Evolutionary conservation across 208 protist species (phyloP).

Genomic region (Crithidia brevicula): DNA sequence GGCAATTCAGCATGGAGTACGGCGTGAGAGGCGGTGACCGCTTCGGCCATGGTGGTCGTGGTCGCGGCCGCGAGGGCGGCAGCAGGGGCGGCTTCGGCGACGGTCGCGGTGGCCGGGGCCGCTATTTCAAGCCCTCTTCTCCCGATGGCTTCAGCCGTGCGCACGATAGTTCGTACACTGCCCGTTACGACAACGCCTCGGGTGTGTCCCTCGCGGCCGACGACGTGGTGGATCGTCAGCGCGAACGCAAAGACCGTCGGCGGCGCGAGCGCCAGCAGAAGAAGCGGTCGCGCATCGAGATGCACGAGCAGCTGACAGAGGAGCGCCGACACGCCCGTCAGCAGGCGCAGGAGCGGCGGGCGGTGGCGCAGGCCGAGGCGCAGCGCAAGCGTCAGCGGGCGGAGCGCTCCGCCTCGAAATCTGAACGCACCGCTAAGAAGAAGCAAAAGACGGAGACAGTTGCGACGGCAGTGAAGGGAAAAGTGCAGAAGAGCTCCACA

Average conservation of each 20-base stretch:
- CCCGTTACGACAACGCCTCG: conserved; percentile 30
- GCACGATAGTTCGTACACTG: conserved; percentile 12
- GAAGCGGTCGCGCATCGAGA: conserved; percentile 60
- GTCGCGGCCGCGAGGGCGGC: conserved; percentile 11
- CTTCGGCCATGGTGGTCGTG: conserved; percentile 16
- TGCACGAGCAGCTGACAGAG: conserved; percentile 60
- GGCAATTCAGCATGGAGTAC: conserved; percentile 6
- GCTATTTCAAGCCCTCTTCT: conserved; percentile 16
- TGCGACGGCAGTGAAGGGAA: neutral
- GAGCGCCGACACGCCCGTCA: conserved; percentile 38
- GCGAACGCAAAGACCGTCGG: conserved; percentile 71
- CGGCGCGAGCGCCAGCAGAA: conserved; percentile 41
- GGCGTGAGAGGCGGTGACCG: neutral
- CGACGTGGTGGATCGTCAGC: conserved; percentile 40
- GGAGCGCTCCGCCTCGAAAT: conserved; percentile 11
- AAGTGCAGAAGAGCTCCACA: neutral
- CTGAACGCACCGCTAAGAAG: neutral
- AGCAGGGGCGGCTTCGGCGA: conserved; percentile 5
- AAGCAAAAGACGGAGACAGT: conserved; percentile 16
- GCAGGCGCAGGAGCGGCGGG: conserved; percentile 19
- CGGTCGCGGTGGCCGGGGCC: conserved; percentile 12
- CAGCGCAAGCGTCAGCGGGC: conserved; percentile 26
- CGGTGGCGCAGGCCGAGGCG: conserved; percentile 2
- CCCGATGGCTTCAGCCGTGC: conserved; percentile 19
- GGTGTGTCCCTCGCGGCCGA: conserved; percentile 14